These are phyloP conservation scores for Gomphus bonarii DNA, from an alignment of 1,284 basidiomycete genomes.

Conservation along the genomic window DNA sequence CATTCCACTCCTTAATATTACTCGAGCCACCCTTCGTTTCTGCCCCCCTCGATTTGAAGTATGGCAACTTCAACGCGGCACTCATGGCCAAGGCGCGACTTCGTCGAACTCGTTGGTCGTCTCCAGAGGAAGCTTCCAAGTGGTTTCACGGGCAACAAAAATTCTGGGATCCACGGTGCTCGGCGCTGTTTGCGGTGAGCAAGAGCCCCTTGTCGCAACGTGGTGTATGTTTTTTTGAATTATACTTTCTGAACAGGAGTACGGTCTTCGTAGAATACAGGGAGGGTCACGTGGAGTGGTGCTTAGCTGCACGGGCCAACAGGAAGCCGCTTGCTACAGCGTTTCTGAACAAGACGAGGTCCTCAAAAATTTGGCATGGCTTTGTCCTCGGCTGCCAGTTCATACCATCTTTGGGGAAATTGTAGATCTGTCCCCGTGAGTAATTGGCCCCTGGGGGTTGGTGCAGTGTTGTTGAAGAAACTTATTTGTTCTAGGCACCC, in stretches of 20 bases:
- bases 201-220: background rate
- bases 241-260: background rate
- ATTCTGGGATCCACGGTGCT: conserved; percentile 8
- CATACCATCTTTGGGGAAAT: conserved; percentile 10
- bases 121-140: conserved; percentile 2
- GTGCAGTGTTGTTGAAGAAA: background rate
- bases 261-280: background rate
- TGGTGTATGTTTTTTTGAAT: background rate
- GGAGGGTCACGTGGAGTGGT: background rate
- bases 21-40: conserved; percentile 9
- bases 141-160: conserved; percentile 7
- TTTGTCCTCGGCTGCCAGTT: conserved; percentile 7
- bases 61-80: conserved; percentile 4
- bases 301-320: conserved; percentile 5
- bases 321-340: conserved; percentile 10
- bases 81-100: conserved; percentile 1
- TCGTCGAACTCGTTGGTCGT: conserved; percentile 3
- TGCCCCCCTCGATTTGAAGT: conserved; percentile 4
- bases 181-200: background rate
- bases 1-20: conserved; percentile 6
- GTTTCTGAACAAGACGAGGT: conserved; percentile 7
- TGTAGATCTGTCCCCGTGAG: conserved; percentile 10
- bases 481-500: background rate
- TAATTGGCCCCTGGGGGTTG: background rate
- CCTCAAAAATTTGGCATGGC: background rate